Conservation (phyloP, 2,329 filamentous ascomycete species). For the Curvularia verruculosa region DNA sequence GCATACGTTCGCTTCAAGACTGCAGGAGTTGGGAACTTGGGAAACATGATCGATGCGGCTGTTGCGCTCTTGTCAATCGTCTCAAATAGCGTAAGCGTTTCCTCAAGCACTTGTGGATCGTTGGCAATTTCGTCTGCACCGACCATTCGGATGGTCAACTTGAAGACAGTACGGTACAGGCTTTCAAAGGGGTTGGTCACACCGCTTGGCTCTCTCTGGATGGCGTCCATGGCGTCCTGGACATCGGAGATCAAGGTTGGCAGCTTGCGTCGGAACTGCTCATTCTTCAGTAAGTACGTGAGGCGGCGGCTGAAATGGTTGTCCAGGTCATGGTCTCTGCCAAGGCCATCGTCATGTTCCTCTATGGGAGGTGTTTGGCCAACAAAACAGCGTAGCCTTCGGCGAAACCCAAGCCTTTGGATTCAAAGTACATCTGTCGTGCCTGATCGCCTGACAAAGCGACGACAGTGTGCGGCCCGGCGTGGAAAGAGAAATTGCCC, state of each 20-base stretch:
- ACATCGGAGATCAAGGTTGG: constrained; percentile 51
- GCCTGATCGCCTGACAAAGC: constrained; percentile 53
- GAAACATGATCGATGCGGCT: constrained; percentile 58
- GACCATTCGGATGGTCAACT: constrained; percentile 63
- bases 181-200: constrained; percentile 61
- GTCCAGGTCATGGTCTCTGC: constrained; percentile 19
- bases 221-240: constrained; percentile 48
- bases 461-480: constrained; percentile 55
- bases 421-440: constrained; percentile 55
- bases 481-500: constrained; percentile 59
- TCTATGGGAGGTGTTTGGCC: constrained; percentile 25
- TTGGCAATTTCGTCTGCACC: constrained; percentile 62
- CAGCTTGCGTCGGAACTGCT: constrained; percentile 44
- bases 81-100: constrained; percentile 55
- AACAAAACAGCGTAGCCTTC: constrained; percentile 49
- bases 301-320: constrained; percentile 35
- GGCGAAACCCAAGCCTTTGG: constrained; percentile 52
- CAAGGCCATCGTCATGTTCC: constrained; percentile 15
- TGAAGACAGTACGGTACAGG: constrained; percentile 61
- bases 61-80: constrained; percentile 55
- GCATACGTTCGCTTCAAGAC: constrained; percentile 54
- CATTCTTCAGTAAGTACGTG: constrained; percentile 32
- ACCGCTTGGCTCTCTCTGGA: constrained; percentile 44
- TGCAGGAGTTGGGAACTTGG: constrained; percentile 56
- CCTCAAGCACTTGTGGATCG: constrained; percentile 50